phyloP scores from a whole-genome alignment of 345 rosid species.

The Isatis tinctoria region DNA sequence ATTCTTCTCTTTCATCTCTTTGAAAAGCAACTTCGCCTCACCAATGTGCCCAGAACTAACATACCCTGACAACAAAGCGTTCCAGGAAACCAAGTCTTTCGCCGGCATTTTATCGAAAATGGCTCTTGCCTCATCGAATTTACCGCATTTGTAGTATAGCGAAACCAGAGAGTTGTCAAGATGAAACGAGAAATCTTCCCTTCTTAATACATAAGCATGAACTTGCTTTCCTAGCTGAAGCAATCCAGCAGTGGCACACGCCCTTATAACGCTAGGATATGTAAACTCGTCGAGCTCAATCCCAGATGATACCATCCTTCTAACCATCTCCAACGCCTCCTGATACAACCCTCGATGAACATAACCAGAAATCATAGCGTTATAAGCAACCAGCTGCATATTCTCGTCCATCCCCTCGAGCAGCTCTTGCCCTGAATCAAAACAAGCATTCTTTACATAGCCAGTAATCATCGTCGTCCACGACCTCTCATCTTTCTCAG shows the following conservation, averaged over 20 bases:
- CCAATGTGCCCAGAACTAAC: conserved; percentile 34
- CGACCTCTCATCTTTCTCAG: conserved; percentile 34
- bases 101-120: conserved; percentile 31
- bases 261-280: conserved; percentile 35
- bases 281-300: conserved; percentile 37
- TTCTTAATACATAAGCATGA: conserved; percentile 32
- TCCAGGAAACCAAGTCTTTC: conserved; percentile 39
- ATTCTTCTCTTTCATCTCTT: conserved; percentile 34
- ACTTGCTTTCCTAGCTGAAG: conserved; percentile 30
- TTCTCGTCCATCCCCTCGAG: conserved; percentile 24
- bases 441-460: conserved; percentile 30
- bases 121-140: conserved; percentile 27
- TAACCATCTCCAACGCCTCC: conserved; percentile 35
- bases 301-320: conserved; percentile 22
- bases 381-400: conserved; percentile 30
- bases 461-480: conserved; percentile 38
- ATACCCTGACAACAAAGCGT: conserved; percentile 34
- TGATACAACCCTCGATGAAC: conserved; percentile 26
- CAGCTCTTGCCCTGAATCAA: conserved; percentile 28
- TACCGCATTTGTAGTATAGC: conserved; percentile 34
- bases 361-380: conserved; percentile 38
- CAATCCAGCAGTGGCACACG: conserved; percentile 33
- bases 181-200: conserved; percentile 29
- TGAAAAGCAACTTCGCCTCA: conserved; percentile 36
- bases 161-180: conserved; percentile 29